Evolutionary conservation across 345 rosid species (phyloP).

Genomic region (Lepidium sativum): DNA sequence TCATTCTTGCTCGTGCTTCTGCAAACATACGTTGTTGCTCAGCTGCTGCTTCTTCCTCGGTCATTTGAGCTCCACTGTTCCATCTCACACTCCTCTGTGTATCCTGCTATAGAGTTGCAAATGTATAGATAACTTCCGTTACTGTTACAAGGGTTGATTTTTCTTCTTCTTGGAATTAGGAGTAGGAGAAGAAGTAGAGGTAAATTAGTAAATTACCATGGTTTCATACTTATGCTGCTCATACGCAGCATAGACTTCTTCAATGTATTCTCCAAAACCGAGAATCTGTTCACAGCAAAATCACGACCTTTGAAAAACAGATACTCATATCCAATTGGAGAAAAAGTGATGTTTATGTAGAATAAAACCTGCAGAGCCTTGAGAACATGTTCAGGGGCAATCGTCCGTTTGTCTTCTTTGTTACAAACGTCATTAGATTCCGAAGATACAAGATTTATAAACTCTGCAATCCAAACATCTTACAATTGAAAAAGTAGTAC

Average conservation of each 20-base stretch:
- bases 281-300: conserved; percentile 50
- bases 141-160: not conserved
- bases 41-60: conserved; percentile 92
- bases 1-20: conserved; percentile 99
- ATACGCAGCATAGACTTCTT: conserved; percentile 93
- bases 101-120: conserved; percentile 64
- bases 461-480: conserved; percentile 43
- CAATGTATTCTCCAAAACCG: conserved; percentile 97
- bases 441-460: conserved; percentile 92
- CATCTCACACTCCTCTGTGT: conserved; percentile 81
- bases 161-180: not conserved
- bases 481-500: not conserved
- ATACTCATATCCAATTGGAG: not conserved
- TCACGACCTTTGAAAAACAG: not conserved
- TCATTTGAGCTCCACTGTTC: conserved; percentile 82
- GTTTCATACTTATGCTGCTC: conserved; percentile 97
- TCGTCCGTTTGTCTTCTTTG: conserved; percentile 91
- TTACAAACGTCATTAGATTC: conserved; percentile 97
- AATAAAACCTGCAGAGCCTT: conserved; percentile 75
- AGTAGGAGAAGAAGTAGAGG: no score
- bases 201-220: no score
- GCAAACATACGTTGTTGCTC: conserved; percentile 99
- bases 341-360: not conserved
- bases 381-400: conserved; percentile 98
- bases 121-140: not conserved